Conservation (phyloP, 106 monocot species). For the Posidonia australis region DNA sequence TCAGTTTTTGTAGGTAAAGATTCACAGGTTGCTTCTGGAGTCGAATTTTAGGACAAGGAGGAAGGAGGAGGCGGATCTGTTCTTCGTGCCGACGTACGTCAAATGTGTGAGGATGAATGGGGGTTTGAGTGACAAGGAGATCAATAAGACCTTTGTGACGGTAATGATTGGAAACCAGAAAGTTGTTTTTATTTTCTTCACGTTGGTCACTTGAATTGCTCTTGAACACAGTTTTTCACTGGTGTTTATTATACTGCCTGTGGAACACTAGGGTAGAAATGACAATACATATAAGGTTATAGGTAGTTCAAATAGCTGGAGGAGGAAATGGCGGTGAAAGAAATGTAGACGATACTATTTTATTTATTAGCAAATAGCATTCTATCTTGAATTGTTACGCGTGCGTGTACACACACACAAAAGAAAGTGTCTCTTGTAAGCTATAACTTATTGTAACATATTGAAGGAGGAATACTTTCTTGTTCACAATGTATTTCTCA, state of each 20-base stretch:
- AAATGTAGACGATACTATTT: neutral
- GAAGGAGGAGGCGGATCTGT: slow-evolving; percentile 90
- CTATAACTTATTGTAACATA: too few species aligned
- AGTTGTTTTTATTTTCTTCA: too few species aligned
- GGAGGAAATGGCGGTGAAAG: neutral
- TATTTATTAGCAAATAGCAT: neutral
- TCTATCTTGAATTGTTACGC: too few species aligned
- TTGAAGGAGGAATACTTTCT: too few species aligned
- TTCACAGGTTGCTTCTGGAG: slow-evolving; percentile 67
- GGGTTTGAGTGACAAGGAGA: slow-evolving; percentile 91
- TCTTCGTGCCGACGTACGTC: slow-evolving; percentile 94
- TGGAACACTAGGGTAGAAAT: too few species aligned
- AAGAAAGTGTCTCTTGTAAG: too few species aligned
- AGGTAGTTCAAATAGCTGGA: neutral
- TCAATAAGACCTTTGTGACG: slow-evolving; percentile 88
- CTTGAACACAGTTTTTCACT: too few species aligned
- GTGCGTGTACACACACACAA: neutral
- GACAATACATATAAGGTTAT: too few species aligned
- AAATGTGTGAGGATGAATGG: slow-evolving; percentile 98
- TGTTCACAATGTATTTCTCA: too few species aligned
- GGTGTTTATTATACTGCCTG: too few species aligned
- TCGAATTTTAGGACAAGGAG: slow-evolving; percentile 70
- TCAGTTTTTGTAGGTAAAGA: slow-evolving; percentile 54
- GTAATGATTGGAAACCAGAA: slow-evolving; percentile 19
- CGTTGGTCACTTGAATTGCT: neutral